Conservation (phyloP, 805 yeast genomes). For the Metschnikowia amazonensis region DNA sequence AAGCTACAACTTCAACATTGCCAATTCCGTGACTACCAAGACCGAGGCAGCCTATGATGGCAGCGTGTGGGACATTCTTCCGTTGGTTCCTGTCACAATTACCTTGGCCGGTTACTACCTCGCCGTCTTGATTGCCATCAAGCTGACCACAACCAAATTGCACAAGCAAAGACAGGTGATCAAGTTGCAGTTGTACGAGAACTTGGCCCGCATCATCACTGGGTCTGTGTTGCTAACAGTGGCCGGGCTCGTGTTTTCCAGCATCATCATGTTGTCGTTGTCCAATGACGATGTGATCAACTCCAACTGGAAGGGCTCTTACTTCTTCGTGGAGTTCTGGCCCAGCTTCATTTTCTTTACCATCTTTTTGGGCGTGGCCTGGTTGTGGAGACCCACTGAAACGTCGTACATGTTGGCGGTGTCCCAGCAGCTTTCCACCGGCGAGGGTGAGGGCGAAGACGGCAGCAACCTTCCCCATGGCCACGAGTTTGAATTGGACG, state of each 20-base stretch:
- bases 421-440: constrained; percentile 86
- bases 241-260: constrained; percentile 65
- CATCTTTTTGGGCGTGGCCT: constrained; percentile 78
- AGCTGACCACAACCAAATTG: constrained; percentile 67
- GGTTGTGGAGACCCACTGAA: constrained; percentile 97
- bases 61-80: constrained; percentile 51
- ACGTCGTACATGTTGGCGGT: constrained; percentile 93
- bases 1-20: constrained; percentile 27
- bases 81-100: constrained; percentile 67
- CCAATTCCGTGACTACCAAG: constrained; percentile 14
- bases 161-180: constrained; percentile 87
- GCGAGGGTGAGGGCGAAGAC: constrained; percentile 38
- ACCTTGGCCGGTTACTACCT: constrained; percentile 72
- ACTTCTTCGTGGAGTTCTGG: constrained; percentile 90
- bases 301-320: constrained; percentile 87
- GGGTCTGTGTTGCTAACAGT: constrained; percentile 66
- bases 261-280: constrained; percentile 69
- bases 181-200: constrained; percentile 82
- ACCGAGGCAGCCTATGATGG: constrained; percentile 22
- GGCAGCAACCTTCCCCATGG: constrained; percentile 32
- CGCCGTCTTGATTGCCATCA: constrained; percentile 67
- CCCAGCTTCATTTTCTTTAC: constrained; percentile 83
- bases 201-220: constrained; percentile 69
- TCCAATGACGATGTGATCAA: constrained; percentile 74
- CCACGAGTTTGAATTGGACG: constrained; percentile 60